phyloP scores from a whole-genome alignment of 1,139 yeast genomes.

The Sugiyamaella novakii region DNA sequence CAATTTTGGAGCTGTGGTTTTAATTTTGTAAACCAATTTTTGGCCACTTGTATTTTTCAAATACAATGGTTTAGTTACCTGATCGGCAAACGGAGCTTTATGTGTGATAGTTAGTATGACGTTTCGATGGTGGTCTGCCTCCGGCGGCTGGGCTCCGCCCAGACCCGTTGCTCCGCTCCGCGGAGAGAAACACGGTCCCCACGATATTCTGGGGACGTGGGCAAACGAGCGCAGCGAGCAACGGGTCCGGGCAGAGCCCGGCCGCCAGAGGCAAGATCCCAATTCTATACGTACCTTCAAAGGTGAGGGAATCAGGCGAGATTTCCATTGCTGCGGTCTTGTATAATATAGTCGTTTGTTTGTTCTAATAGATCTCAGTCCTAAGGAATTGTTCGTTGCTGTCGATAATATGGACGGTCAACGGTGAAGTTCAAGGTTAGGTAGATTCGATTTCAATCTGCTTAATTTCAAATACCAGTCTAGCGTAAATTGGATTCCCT shows the following conservation, averaged over 20 bases:
- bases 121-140: not conserved
- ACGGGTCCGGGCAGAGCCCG: slow-evolving; percentile 4
- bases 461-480: too few relatives aligned
- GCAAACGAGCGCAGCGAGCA: not conserved
- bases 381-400: too few relatives aligned
- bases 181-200: not conserved
- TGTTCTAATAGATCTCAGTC: too few relatives aligned
- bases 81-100: slow-evolving; percentile 62
- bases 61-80: slow-evolving; percentile 67
- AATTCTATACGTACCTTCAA: slow-evolving; percentile 61
- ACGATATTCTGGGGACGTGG: not conserved
- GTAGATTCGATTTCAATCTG: too few relatives aligned
- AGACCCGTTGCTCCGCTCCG: slow-evolving; percentile 2
- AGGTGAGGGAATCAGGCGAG: slow-evolving; percentile 62
- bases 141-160: slow-evolving; percentile 6
- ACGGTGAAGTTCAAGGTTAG: too few relatives aligned
- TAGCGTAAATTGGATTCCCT: too few relatives aligned
- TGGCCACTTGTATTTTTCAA: slow-evolving; percentile 65
- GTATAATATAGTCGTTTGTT: too few relatives aligned
- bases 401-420: too few relatives aligned
- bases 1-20: slow-evolving; percentile 96
- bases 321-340: slow-evolving; percentile 65
- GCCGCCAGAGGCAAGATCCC: not conserved
- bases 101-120: slow-evolving; percentile 7
- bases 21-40: slow-evolving; percentile 87